These are phyloP conservation scores for Mariannaea sp. DNA, from an alignment of 2,329 filamentous ascomycete species.

Conservation along the genomic window DNA sequence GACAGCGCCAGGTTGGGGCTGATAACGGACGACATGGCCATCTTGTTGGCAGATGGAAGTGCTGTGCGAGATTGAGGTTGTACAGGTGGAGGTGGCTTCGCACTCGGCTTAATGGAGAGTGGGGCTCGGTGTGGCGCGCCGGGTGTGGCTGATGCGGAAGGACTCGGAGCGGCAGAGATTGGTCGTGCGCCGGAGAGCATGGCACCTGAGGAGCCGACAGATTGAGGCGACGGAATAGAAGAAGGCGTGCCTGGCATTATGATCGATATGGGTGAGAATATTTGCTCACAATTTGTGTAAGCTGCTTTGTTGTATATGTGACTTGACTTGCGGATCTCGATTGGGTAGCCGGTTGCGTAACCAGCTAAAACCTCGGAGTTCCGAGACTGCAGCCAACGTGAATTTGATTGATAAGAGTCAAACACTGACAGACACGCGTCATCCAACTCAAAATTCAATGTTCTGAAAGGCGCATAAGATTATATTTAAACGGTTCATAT, in stretches of 20 bases:
- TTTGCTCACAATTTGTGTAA: slow-evolving; percentile 17
- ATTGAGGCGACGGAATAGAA: slow-evolving; percentile 28
- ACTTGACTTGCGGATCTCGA: slow-evolving; percentile 28
- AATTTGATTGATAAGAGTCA: background rate
- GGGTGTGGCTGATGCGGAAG: slow-evolving; percentile 31
- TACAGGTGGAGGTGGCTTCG: slow-evolving; percentile 36
- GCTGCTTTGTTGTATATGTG: slow-evolving; percentile 23
- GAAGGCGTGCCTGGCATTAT: slow-evolving; percentile 34
- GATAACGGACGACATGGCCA: slow-evolving; percentile 55
- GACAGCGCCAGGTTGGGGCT: slow-evolving; percentile 45
- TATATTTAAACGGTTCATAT: slow-evolving; percentile 15
- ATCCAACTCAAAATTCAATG: background rate
- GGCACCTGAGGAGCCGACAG: slow-evolving; percentile 18
- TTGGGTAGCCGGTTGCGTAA: slow-evolving; percentile 25
- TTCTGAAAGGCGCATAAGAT: background rate
- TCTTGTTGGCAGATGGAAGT: slow-evolving; percentile 48
- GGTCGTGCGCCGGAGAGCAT: slow-evolving; percentile 27
- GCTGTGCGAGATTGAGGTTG: slow-evolving; percentile 41
- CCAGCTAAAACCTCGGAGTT: slow-evolving; percentile 35
- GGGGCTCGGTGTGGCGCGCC: slow-evolving; percentile 37
- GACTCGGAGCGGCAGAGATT: slow-evolving; percentile 33
- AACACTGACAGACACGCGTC: slow-evolving; percentile 4
- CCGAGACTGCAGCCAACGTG: slow-evolving; percentile 34
- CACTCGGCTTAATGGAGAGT: slow-evolving; percentile 39
- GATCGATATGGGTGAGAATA: slow-evolving; percentile 10